Evolutionary conservation across 1,284 basidiomycete genomes (phyloP).

Genomic region (Cystobasidium slooffiae): DNA sequence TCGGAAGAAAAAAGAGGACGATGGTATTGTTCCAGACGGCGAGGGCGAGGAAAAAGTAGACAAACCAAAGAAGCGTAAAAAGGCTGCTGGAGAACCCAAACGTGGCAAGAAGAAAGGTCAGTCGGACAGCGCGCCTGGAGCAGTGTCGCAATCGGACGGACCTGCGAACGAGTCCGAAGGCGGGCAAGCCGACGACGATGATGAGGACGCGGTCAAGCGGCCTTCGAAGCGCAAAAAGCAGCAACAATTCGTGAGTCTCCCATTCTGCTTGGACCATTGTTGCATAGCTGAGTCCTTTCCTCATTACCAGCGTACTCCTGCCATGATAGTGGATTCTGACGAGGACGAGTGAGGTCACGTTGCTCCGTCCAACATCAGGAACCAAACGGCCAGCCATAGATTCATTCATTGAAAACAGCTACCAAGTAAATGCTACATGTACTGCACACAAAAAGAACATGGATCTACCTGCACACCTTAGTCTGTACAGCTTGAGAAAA

Average conservation of each 20-base stretch:
- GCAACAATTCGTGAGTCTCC: conserved; percentile 26
- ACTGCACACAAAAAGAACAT: no score
- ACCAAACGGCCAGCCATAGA: no score
- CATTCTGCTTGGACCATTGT: background rate
- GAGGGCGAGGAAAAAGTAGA: conserved; percentile 37
- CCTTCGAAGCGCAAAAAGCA: conserved; percentile 28
- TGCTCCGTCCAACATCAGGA: background rate
- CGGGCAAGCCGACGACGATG: conserved; percentile 20
- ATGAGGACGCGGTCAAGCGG: conserved; percentile 30
- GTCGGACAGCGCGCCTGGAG: background rate
- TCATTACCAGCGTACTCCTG: conserved; percentile 14
- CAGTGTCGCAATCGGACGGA: background rate
- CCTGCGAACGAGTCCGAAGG: background rate
- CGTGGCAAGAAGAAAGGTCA: conserved; percentile 39
- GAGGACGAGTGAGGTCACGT: background rate
- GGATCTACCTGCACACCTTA: no score
- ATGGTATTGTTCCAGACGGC: conserved; percentile 45
- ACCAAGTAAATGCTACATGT: no score
- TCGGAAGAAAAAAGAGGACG: conserved; percentile 56
- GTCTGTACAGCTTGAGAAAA: no score
- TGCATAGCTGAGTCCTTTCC: background rate
- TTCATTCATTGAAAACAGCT: no score
- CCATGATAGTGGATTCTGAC: conserved; percentile 40
- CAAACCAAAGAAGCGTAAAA: conserved; percentile 16
- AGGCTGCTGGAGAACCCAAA: background rate